These are phyloP conservation scores for Triglochin maritima DNA, from an alignment of 106 monocot genomes.

Conservation along the genomic window DNA sequence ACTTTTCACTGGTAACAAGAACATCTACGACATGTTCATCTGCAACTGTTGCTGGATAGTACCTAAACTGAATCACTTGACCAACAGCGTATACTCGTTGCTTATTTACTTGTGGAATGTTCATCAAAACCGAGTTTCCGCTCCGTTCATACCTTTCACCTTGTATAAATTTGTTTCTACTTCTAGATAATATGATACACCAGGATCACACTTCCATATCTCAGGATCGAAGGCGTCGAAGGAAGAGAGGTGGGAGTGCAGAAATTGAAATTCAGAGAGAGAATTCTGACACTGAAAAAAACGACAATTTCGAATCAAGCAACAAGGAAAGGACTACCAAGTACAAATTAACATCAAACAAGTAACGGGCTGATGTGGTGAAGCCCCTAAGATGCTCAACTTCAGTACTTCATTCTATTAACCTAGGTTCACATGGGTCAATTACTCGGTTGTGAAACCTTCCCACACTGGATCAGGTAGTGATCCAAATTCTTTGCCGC, in stretches of 20 bases:
- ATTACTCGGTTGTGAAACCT: not conserved
- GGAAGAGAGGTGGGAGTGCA: constrained; percentile 24
- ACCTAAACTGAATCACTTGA: too few species aligned
- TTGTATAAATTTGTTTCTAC: too few species aligned
- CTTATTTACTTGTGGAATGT: too few species aligned
- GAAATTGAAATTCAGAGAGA: constrained; percentile 58
- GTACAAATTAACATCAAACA: constrained; percentile 10
- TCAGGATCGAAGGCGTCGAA: constrained; percentile 67
- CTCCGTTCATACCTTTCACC: too few species aligned
- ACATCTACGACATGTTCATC: too few species aligned
- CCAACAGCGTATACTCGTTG: too few species aligned
- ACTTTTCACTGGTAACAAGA: too few species aligned
- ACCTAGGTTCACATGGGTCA: not conserved
- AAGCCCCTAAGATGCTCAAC: too few species aligned
- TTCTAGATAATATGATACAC: too few species aligned
- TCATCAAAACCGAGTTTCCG: too few species aligned
- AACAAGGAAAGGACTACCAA: constrained; percentile 4
- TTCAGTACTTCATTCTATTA: not conserved
- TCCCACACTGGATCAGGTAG: not conserved
- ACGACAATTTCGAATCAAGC: constrained; percentile 47
- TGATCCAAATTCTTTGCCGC: not conserved
- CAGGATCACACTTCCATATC: not conserved
- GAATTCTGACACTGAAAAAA: constrained; percentile 71
- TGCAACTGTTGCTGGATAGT: too few species aligned
- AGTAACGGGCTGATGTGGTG: constrained; percentile 5